Evolutionary conservation across 306 rosid species (phyloP).

Genomic region (Pyrus bretschneideri): DNA sequence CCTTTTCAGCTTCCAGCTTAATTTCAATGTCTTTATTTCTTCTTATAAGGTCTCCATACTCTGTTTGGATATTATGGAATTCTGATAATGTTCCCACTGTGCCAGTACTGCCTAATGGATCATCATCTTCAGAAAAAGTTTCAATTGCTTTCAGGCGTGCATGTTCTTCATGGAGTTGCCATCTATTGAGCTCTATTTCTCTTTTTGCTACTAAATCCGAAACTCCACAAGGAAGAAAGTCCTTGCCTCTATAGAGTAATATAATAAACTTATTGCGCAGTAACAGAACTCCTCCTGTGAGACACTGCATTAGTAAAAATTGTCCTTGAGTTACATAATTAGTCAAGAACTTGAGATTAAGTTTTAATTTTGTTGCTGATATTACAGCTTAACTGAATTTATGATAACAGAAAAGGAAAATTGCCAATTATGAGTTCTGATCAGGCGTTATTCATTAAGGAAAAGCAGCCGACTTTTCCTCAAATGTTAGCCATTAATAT

Average conservation of each 20-base stretch:
- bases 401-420: neutral
- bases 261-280: constrained; percentile 68
- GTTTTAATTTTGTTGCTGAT: neutral
- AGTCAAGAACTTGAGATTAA: neutral
- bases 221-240: constrained; percentile 61
- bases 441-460: neutral
- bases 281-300: constrained; percentile 75
- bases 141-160: constrained; percentile 51
- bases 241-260: constrained; percentile 76
- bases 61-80: constrained; percentile 39
- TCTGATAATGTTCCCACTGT: constrained; percentile 68
- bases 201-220: constrained; percentile 49
- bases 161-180: constrained; percentile 56
- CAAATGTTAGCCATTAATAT: neutral
- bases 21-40: constrained; percentile 27
- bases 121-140: constrained; percentile 32
- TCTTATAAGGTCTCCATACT: constrained; percentile 20
- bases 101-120: constrained; percentile 23
- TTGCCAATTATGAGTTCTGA: neutral
- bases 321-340: neutral
- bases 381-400: neutral
- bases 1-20: constrained; percentile 57
- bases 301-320: constrained; percentile 46
- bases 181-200: constrained; percentile 55
- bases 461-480: neutral